Evolutionary conservation across 768 basidiomycete species (phyloP), one percentile per base, ranked within the genome.

Genomic region (Rhodotorula graminis): DNA sequence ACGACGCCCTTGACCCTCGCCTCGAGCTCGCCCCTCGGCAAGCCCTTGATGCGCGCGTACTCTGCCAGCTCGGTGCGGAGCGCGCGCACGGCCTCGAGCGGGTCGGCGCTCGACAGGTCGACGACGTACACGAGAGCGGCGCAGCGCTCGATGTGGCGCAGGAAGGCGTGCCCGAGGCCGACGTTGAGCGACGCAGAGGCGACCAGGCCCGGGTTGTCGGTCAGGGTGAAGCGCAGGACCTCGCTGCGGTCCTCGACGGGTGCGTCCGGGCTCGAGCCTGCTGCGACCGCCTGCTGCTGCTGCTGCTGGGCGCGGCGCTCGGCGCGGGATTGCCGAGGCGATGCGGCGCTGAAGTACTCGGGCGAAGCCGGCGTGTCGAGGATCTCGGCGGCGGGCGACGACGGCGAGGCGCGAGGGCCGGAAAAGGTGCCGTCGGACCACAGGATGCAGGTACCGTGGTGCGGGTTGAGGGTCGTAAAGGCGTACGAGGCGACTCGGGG

Each of bases 151-250:
- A 98, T 91, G 1, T 92, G 89, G 21, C 93, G 87, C 42, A 99
- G 82, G 84, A 98, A 98, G 2, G 90, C 89, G 81, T 97, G 93
- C 0, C 95, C 96, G 4, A 98, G 85, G 8, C 94, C 96, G 61
- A 92, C 88, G 79, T 95, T 91, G 77, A 92, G 88, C 6, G 92
- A 90, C 6, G 93, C 91, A 23, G 86, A 84, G 16, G 87, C 85
- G 68, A 98, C 88, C 58, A 98, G 87, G 15, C 96, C 96, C 0
- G 96, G 96, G 79, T 97, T 98, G 82, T 99, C 96, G 50, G 93
- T 91, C 75, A 99, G 88, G 23, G 93, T 96, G 84, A 98, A 96
- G 18, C 96, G 87, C 80, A 92, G 89, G 10, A 84, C 82, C 81
- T 98, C 94, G 33, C 49, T 71, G 11, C 64, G 53, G 10, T 46